A percentile compares a stretch with the other conserved stretches of the same genome.
phyloP scores from a whole-genome alignment of 257 asterid genomes.

The Paraleonurus japonicus region DNA sequence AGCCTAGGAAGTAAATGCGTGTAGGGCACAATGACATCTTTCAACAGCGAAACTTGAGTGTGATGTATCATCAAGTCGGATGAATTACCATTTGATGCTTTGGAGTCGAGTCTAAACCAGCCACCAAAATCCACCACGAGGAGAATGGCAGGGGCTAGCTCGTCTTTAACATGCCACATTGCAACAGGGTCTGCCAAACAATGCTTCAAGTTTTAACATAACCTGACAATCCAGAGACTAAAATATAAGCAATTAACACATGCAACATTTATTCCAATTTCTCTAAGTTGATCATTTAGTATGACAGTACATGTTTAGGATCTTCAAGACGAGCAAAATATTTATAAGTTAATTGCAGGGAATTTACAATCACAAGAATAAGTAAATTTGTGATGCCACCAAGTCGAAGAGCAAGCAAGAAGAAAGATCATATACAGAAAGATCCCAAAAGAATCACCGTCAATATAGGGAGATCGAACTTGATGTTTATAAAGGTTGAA shows the following conservation, averaged over 20 bases:
- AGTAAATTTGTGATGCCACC: neutral
- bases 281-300: neutral
- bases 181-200: slow-evolving; percentile 99
- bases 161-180: slow-evolving; percentile 87
- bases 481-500: neutral
- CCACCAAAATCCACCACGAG: slow-evolving; percentile 98
- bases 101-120: slow-evolving; percentile 77
- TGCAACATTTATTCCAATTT: slow-evolving; percentile 30
- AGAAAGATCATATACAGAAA: neutral
- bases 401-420: neutral
- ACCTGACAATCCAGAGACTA: slow-evolving; percentile 82
- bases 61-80: slow-evolving; percentile 63
- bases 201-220: slow-evolving; percentile 89
- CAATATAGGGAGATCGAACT: neutral
- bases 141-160: slow-evolving; percentile 81
- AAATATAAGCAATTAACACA: slow-evolving; percentile 59
- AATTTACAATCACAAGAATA: neutral
- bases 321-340: slow-evolving; percentile 13
- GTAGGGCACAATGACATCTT: slow-evolving; percentile 90
- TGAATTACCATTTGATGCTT: slow-evolving; percentile 49
- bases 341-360: no score
- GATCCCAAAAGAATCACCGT: neutral
- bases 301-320: neutral
- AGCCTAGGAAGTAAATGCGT: slow-evolving; percentile 83
- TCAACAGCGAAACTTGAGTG: slow-evolving; percentile 84